Evolutionary conservation across 257 asterid species (phyloP), one percentile per base, ranked within the genome.

Genomic region (Fraxinus americana): DNA sequence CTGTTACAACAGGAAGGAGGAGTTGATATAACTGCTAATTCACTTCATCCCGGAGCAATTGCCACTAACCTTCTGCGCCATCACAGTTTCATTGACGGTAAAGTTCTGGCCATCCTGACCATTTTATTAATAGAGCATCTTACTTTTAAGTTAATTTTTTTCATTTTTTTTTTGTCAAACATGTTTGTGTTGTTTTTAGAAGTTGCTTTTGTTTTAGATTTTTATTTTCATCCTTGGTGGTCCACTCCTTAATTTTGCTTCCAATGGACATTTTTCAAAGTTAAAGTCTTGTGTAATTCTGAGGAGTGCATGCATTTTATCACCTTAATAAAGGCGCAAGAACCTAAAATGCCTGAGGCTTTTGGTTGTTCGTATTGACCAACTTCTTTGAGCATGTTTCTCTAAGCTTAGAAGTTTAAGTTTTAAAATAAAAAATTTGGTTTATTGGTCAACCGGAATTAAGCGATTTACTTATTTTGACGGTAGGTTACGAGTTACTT

Each of bases 21-120:
- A 78, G 92, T 89, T 50, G 70, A 86, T 70, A 82, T 93, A 85
- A 93, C 97, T 78, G 96, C 94, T 23, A 93, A 93, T 78, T 89
- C 97, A 34, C 83, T 93, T 9, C 98, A 93, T 84, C 98, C 98
- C 4, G 98, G 98, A 70, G 83, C 89, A 29, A 90, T 93, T 50
- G 81, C 90, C 81, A 93, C 98, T 85, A 93, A 93, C 80, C 91
- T 93, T 79, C 17, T 82, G 59, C 90, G 96, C 35, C 82, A 91
- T 78, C 81, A 81, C 48, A 77, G 83, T 35, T 54, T 87, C 45
- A 7, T 91, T 72, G 86, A 81, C 7, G 91, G 98, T 93, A 72
- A 75, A 75, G 27, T 72, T 77, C 79, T 80, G 5, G 52, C 17
- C 43, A 8, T 21, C 14, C 32, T 8, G 14, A 59, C 67, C 25